phyloP scores from a whole-genome alignment of 306 rosid genomes.

The Begonia fuchsioides region DNA sequence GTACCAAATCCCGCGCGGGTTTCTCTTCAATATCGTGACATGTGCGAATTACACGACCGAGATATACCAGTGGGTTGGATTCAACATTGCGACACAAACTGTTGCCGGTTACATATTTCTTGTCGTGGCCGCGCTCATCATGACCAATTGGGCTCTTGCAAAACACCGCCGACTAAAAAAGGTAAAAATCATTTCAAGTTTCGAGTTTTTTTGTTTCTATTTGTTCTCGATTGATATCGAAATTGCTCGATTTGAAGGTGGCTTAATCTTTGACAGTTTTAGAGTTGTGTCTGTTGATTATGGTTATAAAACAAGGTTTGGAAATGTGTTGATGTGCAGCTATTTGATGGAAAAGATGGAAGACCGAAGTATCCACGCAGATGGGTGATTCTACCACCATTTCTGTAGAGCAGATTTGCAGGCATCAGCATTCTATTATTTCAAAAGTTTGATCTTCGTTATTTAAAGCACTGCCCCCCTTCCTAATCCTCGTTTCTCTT shows the following conservation, averaged over 20 bases:
- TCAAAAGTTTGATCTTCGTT: too few species aligned
- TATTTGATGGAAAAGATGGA: conserved; percentile 93
- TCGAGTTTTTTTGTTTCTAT: too few species aligned
- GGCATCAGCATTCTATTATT: too few species aligned
- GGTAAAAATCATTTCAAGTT: conserved; percentile 21
- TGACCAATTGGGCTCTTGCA: conserved; percentile 95
- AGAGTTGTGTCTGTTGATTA: not conserved
- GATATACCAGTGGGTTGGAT: conserved; percentile 97
- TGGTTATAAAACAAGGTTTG: not conserved
- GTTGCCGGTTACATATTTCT: conserved; percentile 69
- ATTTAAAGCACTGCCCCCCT: too few species aligned
- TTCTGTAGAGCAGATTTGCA: too few species aligned
- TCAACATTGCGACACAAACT: conserved; percentile 90
- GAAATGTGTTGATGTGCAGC: conserved; percentile 27
- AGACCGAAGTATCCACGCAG: conserved; percentile 2
- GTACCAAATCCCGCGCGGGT: conserved; percentile 84
- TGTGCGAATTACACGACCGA: conserved; percentile 97
- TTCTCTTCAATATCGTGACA: conserved; percentile 82
- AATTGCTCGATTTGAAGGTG: not conserved
- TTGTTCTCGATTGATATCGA: not conserved
- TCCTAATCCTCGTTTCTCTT: too few species aligned
- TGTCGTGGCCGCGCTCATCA: conserved; percentile 63
- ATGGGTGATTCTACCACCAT: too few species aligned
- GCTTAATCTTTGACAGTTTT: not conserved
- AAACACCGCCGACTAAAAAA: conserved; percentile 91